Evolutionary conservation across 1,284 basidiomycete species (phyloP), one percentile per base, ranked within the genome.

Genomic region (Apiotrichum siamense): DNA sequence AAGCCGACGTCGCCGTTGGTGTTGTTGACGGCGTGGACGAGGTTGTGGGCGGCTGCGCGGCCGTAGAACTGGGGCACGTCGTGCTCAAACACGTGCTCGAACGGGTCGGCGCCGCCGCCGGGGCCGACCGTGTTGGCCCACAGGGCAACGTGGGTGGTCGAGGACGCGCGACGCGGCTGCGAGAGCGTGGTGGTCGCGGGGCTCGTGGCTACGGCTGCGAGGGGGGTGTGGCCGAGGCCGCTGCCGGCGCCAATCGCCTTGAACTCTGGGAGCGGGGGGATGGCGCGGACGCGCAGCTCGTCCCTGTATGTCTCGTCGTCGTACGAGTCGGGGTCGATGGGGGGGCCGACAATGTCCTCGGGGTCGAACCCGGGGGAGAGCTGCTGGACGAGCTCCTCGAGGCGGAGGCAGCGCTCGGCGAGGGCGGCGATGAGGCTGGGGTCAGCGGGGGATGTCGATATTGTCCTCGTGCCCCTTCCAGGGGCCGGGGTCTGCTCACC

Each of bases 321-420:
- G 82, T 87, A 90, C 2, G 84, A 84, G 54, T 82, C 86, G 26
- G 83, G 80, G 42, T 82, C 57, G 13, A 87, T 75, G 0, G 78
- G 76, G 2, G 85, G 83, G 2, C 87, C 87, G 41, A 88, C 76
- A 56, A 84, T 80, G 27, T 77, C 69, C 33, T 79, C 77, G 66
- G 86, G 83, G 66, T 87, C 83, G 44, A 76, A 66, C 52, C 81
- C 80, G 18, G 87, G 87, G 40, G 79, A 79, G 50, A 88, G 77
- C 86, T 88, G 50, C n/a, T 26, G 25, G 15, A 86, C 68, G 13
- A 87, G 75, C 18, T 75, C 78, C 63, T 88, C 85, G 74, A 88
- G 78, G 58, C 83, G 81, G 52, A 81, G 80, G 17, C 87, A 72
- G 11, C 86, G 77, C 52, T 77, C 81, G 66, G 88, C 85, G 15